Percentiles rank a stretch among this genome's conserved stretches.
Evolutionary conservation across 1,139 yeast species (phyloP).

Genomic region (Scheffersomyces illinoinensis): DNA sequence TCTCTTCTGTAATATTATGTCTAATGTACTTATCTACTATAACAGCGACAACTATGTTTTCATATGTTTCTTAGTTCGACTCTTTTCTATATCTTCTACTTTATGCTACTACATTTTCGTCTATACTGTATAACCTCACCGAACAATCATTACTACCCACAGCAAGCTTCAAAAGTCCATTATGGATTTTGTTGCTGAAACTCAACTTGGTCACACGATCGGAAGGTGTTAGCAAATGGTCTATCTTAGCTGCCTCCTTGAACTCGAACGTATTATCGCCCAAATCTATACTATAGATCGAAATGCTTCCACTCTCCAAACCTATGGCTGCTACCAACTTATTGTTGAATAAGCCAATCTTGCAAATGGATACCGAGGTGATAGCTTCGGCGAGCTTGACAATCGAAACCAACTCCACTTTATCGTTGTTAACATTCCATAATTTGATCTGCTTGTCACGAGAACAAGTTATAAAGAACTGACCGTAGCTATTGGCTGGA

Average conservation of each 20-base stretch:
- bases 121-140: slow-evolving; percentile 51
- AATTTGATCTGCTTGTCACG: slow-evolving; percentile 79
- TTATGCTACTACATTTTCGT: neutral
- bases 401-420: slow-evolving; percentile 27
- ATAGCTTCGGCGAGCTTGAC: slow-evolving; percentile 56
- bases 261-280: slow-evolving; percentile 25
- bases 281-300: slow-evolving; percentile 26
- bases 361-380: slow-evolving; percentile 67
- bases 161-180: slow-evolving; percentile 44
- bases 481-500: slow-evolving; percentile 34
- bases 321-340: slow-evolving; percentile 62
- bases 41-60: neutral
- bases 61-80: neutral
- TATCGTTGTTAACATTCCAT: slow-evolving; percentile 51
- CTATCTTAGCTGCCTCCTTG: slow-evolving; percentile 28
- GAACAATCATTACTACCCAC: slow-evolving; percentile 74
- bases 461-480: slow-evolving; percentile 74
- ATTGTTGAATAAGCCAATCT: slow-evolving; percentile 17
- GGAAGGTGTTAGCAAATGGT: slow-evolving; percentile 52
- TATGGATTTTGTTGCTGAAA: slow-evolving; percentile 41
- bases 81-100: neutral
- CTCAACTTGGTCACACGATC: slow-evolving; percentile 58
- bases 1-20: too few relatives aligned
- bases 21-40: neutral
- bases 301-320: slow-evolving; percentile 57